phyloP scores from a whole-genome alignment of 768 basidiomycete genomes.

The Suillus spraguei region DNA sequence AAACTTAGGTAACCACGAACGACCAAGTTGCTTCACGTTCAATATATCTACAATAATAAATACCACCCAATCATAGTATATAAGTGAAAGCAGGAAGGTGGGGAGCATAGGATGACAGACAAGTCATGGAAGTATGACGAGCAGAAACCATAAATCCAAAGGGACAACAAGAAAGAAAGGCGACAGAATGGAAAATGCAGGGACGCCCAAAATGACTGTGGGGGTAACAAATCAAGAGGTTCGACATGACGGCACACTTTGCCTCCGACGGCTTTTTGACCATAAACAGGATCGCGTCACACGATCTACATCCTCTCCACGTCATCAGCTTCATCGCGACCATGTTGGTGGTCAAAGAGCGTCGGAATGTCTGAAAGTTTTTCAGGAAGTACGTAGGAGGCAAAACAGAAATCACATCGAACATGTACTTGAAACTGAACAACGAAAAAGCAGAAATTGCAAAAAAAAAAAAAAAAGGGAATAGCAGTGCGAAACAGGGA shows the following conservation, averaged over 20 bases:
- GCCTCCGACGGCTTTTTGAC: constrained; percentile 30
- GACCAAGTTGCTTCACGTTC: not conserved
- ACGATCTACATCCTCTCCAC: constrained; percentile 17
- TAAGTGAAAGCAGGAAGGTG: constrained; percentile 9
- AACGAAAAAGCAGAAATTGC: too few relatives aligned
- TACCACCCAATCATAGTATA: constrained; percentile 3
- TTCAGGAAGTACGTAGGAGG: constrained; percentile 21
- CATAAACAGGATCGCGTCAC: constrained; percentile 31
- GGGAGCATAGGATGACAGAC: constrained; percentile 12
- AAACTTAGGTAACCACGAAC: not conserved
- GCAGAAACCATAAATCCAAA: not conserved
- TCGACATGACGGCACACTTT: constrained; percentile 23
- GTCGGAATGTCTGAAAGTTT: constrained; percentile 21
- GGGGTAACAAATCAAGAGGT: not conserved
- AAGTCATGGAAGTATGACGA: constrained; percentile 2
- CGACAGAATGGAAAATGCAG: not conserved
- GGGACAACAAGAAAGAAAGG: not conserved
- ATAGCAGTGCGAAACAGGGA: constrained; percentile 15
- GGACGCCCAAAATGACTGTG: not conserved
- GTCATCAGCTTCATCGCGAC: constrained; percentile 18
- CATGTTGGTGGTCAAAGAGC: constrained; percentile 36
- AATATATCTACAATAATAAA: constrained; percentile 14
- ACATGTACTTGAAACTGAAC: constrained; percentile 22
- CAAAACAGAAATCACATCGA: too few relatives aligned
- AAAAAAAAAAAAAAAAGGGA: constrained; percentile 5